Conservation (phyloP, 176 grass and related monocot genomes). For the Dactylis glomerata region DNA sequence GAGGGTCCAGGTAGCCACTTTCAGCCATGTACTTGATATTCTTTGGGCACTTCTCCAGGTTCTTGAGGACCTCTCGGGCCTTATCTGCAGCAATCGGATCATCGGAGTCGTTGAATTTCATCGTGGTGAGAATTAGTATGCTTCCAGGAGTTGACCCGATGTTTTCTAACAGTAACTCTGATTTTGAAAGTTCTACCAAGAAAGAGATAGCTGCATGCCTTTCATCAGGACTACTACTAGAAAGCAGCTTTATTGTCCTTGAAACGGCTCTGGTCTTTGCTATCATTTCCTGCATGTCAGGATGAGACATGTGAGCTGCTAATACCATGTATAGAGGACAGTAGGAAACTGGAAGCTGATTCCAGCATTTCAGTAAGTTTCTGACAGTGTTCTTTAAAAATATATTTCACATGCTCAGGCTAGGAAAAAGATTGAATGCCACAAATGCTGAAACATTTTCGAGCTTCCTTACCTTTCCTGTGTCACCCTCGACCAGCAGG, state of each 20-base stretch:
- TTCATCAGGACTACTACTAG: constrained; percentile 56
- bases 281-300: constrained; percentile 62
- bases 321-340: background rate
- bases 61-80: constrained; percentile 59
- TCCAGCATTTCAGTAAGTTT: constrained; percentile 3
- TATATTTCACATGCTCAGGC: background rate
- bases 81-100: constrained; percentile 61
- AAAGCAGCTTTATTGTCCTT: constrained; percentile 64
- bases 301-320: background rate
- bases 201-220: constrained; percentile 71
- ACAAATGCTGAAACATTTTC: constrained; percentile 7
- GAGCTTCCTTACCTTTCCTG: constrained; percentile 63
- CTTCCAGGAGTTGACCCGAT: constrained; percentile 60
- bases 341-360: background rate
- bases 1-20: constrained; percentile 83
- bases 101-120: constrained; percentile 67
- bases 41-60: constrained; percentile 77
- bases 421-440: background rate
- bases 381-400: background rate
- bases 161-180: constrained; percentile 53
- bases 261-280: constrained; percentile 67
- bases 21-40: constrained; percentile 98
- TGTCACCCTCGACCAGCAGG: constrained; percentile 63
- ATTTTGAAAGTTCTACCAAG: constrained; percentile 74
- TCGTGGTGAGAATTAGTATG: constrained; percentile 79